Evolutionary conservation across 768 basidiomycete genomes (phyloP).

Genomic region (Sporobolomyces phaffii): DNA sequence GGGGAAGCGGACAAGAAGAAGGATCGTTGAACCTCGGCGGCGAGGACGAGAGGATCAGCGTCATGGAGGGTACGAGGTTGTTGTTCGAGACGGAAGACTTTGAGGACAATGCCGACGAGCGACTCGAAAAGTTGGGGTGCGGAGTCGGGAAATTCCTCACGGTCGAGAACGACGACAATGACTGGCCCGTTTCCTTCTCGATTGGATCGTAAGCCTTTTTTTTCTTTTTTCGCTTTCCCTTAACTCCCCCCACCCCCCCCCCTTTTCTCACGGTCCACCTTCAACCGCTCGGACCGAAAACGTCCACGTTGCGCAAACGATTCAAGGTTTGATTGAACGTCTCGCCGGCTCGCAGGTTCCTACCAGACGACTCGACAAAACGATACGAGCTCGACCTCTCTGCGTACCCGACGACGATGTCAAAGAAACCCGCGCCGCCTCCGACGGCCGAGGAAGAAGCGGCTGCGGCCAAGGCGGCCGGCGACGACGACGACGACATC

Average conservation of each 20-base stretch:
- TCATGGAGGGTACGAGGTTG: constrained; percentile 79
- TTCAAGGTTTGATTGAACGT: no score
- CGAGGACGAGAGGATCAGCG: constrained; percentile 56
- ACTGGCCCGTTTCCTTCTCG: constrained; percentile 37
- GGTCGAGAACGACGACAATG: constrained; percentile 78
- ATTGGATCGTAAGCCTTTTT: constrained; percentile 8
- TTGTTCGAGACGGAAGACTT: constrained; percentile 91
- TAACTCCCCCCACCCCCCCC: no score
- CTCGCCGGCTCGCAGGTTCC: no score
- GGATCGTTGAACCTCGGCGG: not conserved
- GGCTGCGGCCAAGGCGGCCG: not conserved
- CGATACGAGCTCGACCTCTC: constrained; percentile 8
- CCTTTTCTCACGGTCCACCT: no score
- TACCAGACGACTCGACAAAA: constrained; percentile 4
- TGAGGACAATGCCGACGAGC: constrained; percentile 77
- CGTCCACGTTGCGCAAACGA: no score
- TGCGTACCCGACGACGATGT: constrained; percentile 25
- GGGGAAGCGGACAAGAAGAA: no score
- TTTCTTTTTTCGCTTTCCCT: not conserved
- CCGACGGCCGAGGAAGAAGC: not conserved
- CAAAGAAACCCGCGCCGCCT: constrained; percentile 11
- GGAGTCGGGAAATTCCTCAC: constrained; percentile 77
- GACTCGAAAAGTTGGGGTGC: constrained; percentile 72
- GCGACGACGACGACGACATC: constrained; percentile 13
- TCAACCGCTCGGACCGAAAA: no score